Evolutionary conservation across 768 basidiomycete genomes (phyloP), one percentile per base, ranked within the genome.

Genomic region (Dacryopinax spathularia): DNA sequence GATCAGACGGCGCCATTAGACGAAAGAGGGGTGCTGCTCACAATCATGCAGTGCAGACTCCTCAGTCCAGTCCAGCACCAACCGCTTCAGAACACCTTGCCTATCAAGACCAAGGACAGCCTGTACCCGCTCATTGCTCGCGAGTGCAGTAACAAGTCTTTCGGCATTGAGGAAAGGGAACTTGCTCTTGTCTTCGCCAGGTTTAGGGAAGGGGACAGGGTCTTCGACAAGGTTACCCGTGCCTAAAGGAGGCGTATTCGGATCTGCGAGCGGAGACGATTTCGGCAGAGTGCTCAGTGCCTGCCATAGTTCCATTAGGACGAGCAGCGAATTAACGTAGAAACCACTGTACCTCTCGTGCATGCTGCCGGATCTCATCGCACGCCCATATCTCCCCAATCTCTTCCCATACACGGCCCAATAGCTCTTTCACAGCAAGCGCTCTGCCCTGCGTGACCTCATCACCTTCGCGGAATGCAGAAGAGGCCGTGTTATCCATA

Each of bases 321-420:
- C 15, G 10, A 63, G 31, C 31, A 44, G 15, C 34, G 48, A 1
- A 64, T 10, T 1, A 61, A 41, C 10, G 67, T 27, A 44, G 31
- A 29, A 31, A 56, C 31, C 1, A 39, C 61, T 9, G 60, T 66
- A 89, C 89, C 73, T 80, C 76, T 72, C 85, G 77, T 36, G 82
- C 83, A 22, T 82, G 68, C 35, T 75, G 72, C 18, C 78, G 73
- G 6, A 93, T 73, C 36, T 82, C 81, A 25, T 72, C 65, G 61
- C 82, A 80, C 56, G 81, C 82, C 89, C 91, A 93, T 13, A 84
- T 78, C 62, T 74, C 80, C 16, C 85, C 92, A 33, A 95, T 79
- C 5, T 76, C 74, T 33, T 81, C 74, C 87, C 89, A 94, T 12
- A 84, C 76, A 34, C 77, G 80, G 12, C 81, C 77, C 13, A 91